phyloP scores from a whole-genome alignment of 2,329 filamentous ascomycete genomes.

The Geosmithia flava region DNA sequence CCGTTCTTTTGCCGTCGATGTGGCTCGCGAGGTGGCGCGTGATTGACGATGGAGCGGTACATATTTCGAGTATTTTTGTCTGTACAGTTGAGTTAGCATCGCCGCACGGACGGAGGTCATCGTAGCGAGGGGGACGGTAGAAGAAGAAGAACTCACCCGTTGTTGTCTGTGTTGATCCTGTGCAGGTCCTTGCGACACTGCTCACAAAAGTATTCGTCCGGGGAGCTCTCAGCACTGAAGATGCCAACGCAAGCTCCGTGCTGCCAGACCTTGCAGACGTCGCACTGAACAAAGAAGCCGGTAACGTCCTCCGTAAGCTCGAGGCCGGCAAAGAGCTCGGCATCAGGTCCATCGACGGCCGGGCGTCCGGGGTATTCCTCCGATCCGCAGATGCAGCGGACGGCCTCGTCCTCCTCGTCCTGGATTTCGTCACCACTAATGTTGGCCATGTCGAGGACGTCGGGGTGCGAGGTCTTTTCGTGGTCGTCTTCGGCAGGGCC shows the following conservation, averaged over 20 bases:
- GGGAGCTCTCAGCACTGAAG: slow-evolving; percentile 83
- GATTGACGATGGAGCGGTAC: slow-evolving; percentile 45
- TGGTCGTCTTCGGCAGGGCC: slow-evolving; percentile 41
- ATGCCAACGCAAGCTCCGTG: slow-evolving; percentile 97
- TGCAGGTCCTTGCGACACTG: slow-evolving; percentile 87
- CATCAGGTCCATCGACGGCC: slow-evolving; percentile 45
- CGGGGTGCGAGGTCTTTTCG: slow-evolving; percentile 28
- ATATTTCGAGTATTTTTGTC: slow-evolving; percentile 56
- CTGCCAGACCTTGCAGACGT: slow-evolving; percentile 96
- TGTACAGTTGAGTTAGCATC: slow-evolving; percentile 27
- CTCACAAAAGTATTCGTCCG: slow-evolving; percentile 97
- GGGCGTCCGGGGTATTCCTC: slow-evolving; percentile 88
- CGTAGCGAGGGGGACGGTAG: neutral
- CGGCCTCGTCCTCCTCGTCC: slow-evolving; percentile 77
- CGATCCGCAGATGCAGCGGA: slow-evolving; percentile 86
- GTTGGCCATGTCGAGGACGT: slow-evolving; percentile 39
- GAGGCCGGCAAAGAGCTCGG: slow-evolving; percentile 45
- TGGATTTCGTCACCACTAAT: slow-evolving; percentile 56
- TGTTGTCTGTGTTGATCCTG: slow-evolving; percentile 65
- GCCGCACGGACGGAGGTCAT: neutral
- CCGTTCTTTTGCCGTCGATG: slow-evolving; percentile 53
- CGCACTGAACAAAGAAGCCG: slow-evolving; percentile 95
- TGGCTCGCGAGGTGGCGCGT: slow-evolving; percentile 47
- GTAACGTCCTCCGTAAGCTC: slow-evolving; percentile 73
- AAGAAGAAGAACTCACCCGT: slow-evolving; percentile 57